Evolutionary conservation across 352 stramenopile genomes (phyloP).

Genomic region (Pythium dissimile): DNA sequence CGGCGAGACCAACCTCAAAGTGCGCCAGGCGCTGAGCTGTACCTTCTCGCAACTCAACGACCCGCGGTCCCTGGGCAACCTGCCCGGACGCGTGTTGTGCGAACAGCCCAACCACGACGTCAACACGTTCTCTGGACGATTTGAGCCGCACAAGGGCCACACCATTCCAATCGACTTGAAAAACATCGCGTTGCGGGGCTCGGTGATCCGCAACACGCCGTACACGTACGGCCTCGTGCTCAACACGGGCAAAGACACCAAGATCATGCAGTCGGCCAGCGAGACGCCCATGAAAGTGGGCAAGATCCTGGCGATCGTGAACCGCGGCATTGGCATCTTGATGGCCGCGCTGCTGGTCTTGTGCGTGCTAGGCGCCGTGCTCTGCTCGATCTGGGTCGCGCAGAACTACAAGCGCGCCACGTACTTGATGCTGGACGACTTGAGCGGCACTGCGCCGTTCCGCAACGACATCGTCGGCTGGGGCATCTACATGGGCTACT

Average conservation of each 20-base stretch:
- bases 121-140: slow-evolving; percentile 80
- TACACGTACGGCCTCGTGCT: slow-evolving; percentile 79
- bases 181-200: slow-evolving; percentile 76
- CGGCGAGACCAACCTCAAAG: slow-evolving; percentile 86
- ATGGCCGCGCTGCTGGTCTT: slow-evolving; percentile 69
- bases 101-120: slow-evolving; percentile 87
- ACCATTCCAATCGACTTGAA: slow-evolving; percentile 85
- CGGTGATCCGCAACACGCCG: slow-evolving; percentile 80
- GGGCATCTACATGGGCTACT: slow-evolving; percentile 82
- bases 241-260: slow-evolving; percentile 81
- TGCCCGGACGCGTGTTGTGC: slow-evolving; percentile 65
- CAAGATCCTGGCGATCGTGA: slow-evolving; percentile 84
- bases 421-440: slow-evolving; percentile 70
- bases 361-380: slow-evolving; percentile 64
- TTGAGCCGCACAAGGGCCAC: slow-evolving; percentile 66
- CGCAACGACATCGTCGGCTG: slow-evolving; percentile 66
- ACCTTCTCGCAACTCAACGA: slow-evolving; percentile 83
- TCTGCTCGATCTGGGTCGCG: slow-evolving; percentile 70
- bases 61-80: slow-evolving; percentile 51
- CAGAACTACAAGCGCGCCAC: slow-evolving; percentile 47
- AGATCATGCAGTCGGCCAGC: slow-evolving; percentile 84
- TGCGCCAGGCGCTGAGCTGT: slow-evolving; percentile 75
- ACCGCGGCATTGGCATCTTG: slow-evolving; percentile 69
- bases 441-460: slow-evolving; percentile 63
- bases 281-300: slow-evolving; percentile 73